A percentile compares a stretch with the other conserved stretches of the same genome.
These are phyloP conservation scores for Cyberlindnera euphorbiiphila DNA, from an alignment of 805 yeast species.

Conservation along the genomic window DNA sequence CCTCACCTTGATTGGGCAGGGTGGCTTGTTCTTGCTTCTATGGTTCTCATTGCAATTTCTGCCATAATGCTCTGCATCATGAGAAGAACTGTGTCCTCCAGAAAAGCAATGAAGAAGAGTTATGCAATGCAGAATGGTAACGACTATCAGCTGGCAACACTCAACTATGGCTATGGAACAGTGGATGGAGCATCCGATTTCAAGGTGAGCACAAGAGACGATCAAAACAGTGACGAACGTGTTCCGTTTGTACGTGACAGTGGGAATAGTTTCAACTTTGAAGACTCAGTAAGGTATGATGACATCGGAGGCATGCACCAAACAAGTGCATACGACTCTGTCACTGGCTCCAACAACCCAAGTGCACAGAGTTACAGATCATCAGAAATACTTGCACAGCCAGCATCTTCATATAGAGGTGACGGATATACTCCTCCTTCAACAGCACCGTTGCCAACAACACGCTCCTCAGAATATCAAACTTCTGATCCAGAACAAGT, in stretches of 20 bases:
- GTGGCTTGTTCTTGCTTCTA: conserved; percentile 74
- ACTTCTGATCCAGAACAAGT: conserved; percentile 2
- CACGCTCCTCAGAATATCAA: background rate
- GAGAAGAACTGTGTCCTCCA: conserved; percentile 55
- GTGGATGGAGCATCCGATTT: conserved; percentile 24
- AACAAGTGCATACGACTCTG: conserved; percentile 21
- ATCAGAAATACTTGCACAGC: conserved; percentile 19
- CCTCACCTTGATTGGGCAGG: conserved; percentile 79
- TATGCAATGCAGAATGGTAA: conserved; percentile 15
- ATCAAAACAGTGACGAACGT: conserved; percentile 20
- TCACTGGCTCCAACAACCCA: conserved; percentile 15
- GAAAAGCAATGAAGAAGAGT: conserved; percentile 21
- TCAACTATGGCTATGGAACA: conserved; percentile 27
- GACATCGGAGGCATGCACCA: conserved; percentile 18
- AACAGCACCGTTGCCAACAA: background rate
- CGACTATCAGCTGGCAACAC: conserved; percentile 25
- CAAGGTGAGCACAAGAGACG: conserved; percentile 11
- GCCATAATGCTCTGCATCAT: conserved; percentile 67
- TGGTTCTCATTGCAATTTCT: conserved; percentile 58
- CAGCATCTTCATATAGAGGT: conserved; percentile 21
- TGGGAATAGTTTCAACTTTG: conserved; percentile 10
- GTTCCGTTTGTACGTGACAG: conserved; percentile 19
- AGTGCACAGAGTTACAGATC: conserved; percentile 14
- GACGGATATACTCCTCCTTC: conserved; percentile 16
- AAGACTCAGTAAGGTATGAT: conserved; percentile 17